Conservation (phyloP, 371 early-diverging fungal species). For the Syncephalis fuscata region DNA sequence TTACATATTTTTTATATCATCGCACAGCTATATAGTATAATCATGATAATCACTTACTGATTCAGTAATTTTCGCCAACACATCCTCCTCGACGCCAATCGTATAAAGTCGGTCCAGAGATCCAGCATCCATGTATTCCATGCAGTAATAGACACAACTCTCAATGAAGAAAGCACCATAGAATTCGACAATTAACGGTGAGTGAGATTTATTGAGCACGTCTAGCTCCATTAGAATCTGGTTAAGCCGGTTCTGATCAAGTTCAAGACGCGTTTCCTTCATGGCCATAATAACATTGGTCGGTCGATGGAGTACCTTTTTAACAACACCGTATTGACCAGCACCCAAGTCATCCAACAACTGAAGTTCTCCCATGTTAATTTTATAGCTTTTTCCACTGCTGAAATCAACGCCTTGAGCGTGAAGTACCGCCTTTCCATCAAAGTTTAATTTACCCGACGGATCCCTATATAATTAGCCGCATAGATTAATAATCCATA, state of each 20-base stretch:
- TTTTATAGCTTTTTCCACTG: slow-evolving; percentile 70
- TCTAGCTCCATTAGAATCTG: slow-evolving; percentile 87
- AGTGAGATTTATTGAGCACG: slow-evolving; percentile 70
- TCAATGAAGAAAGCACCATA: slow-evolving; percentile 96
- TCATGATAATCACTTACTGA: slow-evolving; percentile 30
- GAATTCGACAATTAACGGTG: slow-evolving; percentile 85
- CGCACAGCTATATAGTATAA: background rate
- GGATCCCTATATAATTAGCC: slow-evolving; percentile 48
- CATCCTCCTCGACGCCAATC: slow-evolving; percentile 65
- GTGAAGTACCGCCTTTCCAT: slow-evolving; percentile 81
- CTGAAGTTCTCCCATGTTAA: slow-evolving; percentile 73
- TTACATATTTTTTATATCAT: background rate
- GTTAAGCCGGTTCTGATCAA: slow-evolving; percentile 71
- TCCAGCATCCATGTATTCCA: slow-evolving; percentile 92
- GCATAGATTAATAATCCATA: background rate
- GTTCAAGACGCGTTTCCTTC: slow-evolving; percentile 85
- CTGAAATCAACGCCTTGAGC: slow-evolving; percentile 82
- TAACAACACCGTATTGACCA: slow-evolving; percentile 87
- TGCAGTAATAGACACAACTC: slow-evolving; percentile 88
- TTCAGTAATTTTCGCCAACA: slow-evolving; percentile 57
- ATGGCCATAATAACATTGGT: slow-evolving; percentile 88
- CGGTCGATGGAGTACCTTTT: slow-evolving; percentile 72
- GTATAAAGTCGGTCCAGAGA: slow-evolving; percentile 76
- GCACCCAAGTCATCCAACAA: slow-evolving; percentile 67
- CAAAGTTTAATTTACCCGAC: slow-evolving; percentile 77